phyloP scores from a whole-genome alignment of 768 basidiomycete species.

The Pisolithus sp. region DNA sequence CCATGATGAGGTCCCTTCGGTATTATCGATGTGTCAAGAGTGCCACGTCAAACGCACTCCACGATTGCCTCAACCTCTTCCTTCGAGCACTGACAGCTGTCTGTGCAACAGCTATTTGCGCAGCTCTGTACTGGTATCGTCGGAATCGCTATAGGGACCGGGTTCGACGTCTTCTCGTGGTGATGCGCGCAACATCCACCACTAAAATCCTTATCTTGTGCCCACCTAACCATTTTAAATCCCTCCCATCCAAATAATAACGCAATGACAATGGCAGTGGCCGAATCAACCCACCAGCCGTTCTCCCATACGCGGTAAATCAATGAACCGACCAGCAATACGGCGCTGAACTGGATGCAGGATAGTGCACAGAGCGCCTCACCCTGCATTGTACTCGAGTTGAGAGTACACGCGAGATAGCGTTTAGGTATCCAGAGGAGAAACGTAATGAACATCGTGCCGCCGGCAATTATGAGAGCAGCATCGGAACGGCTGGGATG shows the following conservation, averaged over 20 bases:
- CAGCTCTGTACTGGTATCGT: background rate
- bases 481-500: constrained; percentile 34
- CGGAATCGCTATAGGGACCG: background rate
- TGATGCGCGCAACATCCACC: constrained; percentile 31
- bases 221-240: constrained; percentile 37
- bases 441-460: constrained; percentile 33
- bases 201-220: constrained; percentile 26
- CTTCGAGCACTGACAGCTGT: constrained; percentile 1
- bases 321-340: constrained; percentile 36
- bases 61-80: background rate
- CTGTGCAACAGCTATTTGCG: background rate
- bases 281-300: constrained; percentile 46
- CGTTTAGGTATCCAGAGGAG: constrained; percentile 41
- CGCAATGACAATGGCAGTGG: constrained; percentile 36
- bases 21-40: background rate
- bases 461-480: constrained; percentile 38
- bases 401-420: constrained; percentile 37
- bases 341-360: constrained; percentile 38
- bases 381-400: constrained; percentile 39
- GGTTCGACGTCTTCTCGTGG: background rate
- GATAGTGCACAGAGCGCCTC: constrained; percentile 40
- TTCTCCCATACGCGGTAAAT: constrained; percentile 35
- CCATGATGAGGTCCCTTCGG: background rate
- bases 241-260: constrained; percentile 42
- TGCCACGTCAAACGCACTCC: constrained; percentile 5